Evolutionary conservation across 1,284 basidiomycete species (phyloP), one percentile per base, ranked within the genome.

Genomic region (Ganoderma lingzhi): DNA sequence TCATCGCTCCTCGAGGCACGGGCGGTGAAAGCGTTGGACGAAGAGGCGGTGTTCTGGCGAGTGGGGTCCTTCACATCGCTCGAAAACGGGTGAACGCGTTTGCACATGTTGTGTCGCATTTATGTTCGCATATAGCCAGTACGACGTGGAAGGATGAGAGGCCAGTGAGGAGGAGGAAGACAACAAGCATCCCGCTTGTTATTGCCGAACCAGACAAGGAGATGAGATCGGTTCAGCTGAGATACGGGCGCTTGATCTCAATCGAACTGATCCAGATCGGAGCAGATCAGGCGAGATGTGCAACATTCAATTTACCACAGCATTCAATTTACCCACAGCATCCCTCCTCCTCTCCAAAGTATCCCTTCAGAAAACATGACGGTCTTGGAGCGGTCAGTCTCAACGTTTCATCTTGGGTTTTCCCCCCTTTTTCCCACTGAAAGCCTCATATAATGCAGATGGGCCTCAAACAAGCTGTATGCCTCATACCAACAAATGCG

Each of bases 1-100:
- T 51, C 48, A 62, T 41, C 39, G 39, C 30, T 42, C 61, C 61
- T 63, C 62, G 62, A 63, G 61, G 66, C 61, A 39, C 3, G 32
- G 48, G 35, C 53, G 30, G 53, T 56, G 53, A 32, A 56, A 56
- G 30, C 53, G 53, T 56, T 56, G 53, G 6, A 56, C 30, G 58
- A 60, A 10, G 37, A 37, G 58, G 42, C 42, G 42, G 45, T 17
- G 30, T 35, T 14, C 53, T 56, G 2, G 19, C 48, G 48, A 51
- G 10, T 8, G 48, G 19, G 17, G 30, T 56, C 53, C 53, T 56
- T 56, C 14, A 32, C 45, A 53, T 53, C 51, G 30, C 14, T 56
- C 30, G 53, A 15, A 35, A 56, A 0, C 1, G 5, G 53, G 53
- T 3, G 14, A 28, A 51, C 4, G 48, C 48, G 10, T 51, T 3